Conservation (phyloP, 345 rosid species). For the Lenwebbia sp. region DNA sequence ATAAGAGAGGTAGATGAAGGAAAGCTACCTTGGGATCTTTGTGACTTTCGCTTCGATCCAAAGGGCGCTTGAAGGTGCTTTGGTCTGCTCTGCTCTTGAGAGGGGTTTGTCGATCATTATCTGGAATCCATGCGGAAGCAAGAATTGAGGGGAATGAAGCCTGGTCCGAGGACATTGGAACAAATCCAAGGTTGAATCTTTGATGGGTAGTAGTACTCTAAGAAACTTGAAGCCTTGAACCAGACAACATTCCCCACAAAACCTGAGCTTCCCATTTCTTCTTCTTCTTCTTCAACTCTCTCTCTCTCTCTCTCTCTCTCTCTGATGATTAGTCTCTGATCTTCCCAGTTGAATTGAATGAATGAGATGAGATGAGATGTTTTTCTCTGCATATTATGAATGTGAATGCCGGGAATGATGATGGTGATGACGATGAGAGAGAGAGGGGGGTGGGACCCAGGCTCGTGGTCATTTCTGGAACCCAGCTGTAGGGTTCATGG, state of each 20-base stretch:
- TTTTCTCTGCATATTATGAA: not conserved
- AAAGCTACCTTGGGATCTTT: not conserved
- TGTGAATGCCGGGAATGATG: not conserved
- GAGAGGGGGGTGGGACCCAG: not conserved
- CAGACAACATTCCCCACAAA: conserved; percentile 14
- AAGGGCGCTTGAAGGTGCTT: not conserved
- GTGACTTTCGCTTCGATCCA: not conserved
- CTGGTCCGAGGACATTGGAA: conserved; percentile 55
- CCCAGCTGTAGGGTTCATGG: not conserved
- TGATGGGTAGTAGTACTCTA: not conserved
- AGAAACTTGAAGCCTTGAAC: not conserved
- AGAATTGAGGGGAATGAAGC: conserved; percentile 79
- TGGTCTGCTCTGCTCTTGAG: not conserved
- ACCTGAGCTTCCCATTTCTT: not conserved
- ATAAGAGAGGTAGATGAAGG: not conserved
- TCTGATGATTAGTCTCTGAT: not conserved
- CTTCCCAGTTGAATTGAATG: not conserved
- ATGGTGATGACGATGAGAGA: not conserved
- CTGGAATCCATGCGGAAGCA: not conserved
- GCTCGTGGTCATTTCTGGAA: not conserved
- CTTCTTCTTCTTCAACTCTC: not conserved
- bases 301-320: not conserved
- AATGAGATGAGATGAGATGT: not conserved
- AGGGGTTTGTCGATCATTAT: not conserved
- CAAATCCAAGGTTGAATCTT: not conserved